These are phyloP conservation scores for Ajuga reptans DNA, from an alignment of 305 asterid species.

Conservation along the genomic window DNA sequence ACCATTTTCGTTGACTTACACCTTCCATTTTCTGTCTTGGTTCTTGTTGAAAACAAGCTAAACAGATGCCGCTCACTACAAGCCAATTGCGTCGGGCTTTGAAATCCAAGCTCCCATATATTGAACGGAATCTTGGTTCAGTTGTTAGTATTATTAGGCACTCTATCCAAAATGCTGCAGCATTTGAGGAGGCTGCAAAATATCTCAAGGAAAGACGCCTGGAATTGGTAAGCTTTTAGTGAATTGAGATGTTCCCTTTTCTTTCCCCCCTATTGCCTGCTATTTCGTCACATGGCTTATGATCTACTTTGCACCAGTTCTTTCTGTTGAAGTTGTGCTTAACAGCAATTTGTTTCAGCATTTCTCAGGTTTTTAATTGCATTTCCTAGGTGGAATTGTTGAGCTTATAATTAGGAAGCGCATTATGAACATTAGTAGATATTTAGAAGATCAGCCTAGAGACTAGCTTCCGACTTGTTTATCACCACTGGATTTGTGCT, in stretches of 20 bases:
- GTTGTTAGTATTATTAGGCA: slow-evolving; percentile 70
- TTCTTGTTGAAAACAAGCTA: slow-evolving; percentile 48
- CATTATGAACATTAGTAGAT: background rate
- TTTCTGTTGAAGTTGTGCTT: background rate
- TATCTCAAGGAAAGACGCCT: slow-evolving; percentile 48
- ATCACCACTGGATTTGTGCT: background rate
- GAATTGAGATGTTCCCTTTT: slow-evolving; percentile 1
- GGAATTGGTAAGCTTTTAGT: slow-evolving; percentile 45
- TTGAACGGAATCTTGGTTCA: slow-evolving; percentile 73
- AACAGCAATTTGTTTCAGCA: background rate
- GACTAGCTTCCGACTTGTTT: background rate
- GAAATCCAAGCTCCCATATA: slow-evolving; percentile 72
- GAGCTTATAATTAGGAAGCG: background rate
- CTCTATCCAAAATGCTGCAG: slow-evolving; percentile 66
- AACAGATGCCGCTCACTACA: slow-evolving; percentile 73
- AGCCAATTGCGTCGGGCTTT: slow-evolving; percentile 52
- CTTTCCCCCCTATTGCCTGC: slow-evolving; percentile 2
- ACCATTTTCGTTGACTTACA: slow-evolving; percentile 15
- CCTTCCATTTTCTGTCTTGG: background rate
- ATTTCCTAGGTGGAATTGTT: background rate
- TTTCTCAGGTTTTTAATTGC: background rate
- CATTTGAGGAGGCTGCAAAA: slow-evolving; percentile 65
- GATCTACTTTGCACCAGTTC: background rate
- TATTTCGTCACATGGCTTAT: slow-evolving; percentile 6
- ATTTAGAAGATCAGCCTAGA: background rate